phyloP scores from a whole-genome alignment of 176 grass and related monocot genomes.

The Elymus sibiricus region DNA sequence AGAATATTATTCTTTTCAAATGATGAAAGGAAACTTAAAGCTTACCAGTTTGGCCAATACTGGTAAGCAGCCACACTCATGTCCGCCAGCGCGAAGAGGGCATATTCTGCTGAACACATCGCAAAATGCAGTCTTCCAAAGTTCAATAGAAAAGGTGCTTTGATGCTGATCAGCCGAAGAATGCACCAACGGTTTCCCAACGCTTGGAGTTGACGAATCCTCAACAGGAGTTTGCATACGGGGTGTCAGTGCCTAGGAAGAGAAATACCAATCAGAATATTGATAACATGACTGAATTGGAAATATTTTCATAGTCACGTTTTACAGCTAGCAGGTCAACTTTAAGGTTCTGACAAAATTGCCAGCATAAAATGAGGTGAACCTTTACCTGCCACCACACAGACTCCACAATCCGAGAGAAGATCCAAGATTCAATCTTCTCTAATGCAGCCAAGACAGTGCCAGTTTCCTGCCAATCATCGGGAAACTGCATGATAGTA shows the following conservation, averaged over 20 bases:
- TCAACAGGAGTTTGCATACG: constrained; percentile 69
- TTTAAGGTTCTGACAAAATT: not conserved
- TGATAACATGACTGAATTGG: not conserved
- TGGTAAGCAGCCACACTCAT: constrained; percentile 87
- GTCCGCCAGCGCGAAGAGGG: constrained; percentile 65
- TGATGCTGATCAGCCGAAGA: constrained; percentile 58
- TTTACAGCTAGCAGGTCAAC: constrained; percentile 25
- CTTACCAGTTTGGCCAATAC: constrained; percentile 71
- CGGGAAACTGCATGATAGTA: constrained; percentile 37
- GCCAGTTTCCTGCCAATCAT: constrained; percentile 70
- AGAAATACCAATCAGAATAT: constrained; percentile 27
- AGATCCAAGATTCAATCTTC: constrained; percentile 95
- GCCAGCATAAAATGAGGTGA: not conserved
- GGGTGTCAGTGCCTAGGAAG: constrained; percentile 64
- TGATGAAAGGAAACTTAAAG: not conserved
- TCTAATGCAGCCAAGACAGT: constrained; percentile 61
- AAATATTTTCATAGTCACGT: not conserved
- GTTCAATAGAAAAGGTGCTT: constrained; percentile 57
- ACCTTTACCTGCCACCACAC: constrained; percentile 98
- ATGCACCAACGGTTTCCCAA: constrained; percentile 30
- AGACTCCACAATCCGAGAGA: constrained; percentile 83
- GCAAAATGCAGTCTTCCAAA: constrained; percentile 74
- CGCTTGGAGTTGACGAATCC: constrained; percentile 40
- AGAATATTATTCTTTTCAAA: constrained; percentile 11
- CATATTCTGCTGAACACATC: constrained; percentile 79